These are phyloP conservation scores for Cutaneotrichosporon sp. DNA, from an alignment of 1,284 basidiomycete genomes.

Conservation along the genomic window DNA sequence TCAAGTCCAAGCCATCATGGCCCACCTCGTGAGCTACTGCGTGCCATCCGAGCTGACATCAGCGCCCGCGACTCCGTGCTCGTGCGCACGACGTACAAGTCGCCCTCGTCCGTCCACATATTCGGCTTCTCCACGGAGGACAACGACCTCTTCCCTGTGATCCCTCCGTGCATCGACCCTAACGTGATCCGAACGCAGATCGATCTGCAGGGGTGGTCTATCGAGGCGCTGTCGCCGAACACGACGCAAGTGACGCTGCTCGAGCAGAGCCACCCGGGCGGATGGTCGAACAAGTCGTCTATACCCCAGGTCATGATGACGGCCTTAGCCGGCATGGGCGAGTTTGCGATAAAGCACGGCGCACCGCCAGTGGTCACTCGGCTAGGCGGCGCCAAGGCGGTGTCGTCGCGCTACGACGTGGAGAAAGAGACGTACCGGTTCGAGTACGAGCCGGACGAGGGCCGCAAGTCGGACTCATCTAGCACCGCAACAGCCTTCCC, in stretches of 20 bases:
- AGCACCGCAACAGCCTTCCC: slow-evolving; percentile 47
- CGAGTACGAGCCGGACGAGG: slow-evolving; percentile 75
- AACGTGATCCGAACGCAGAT: slow-evolving; percentile 90
- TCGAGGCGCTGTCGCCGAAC: slow-evolving; percentile 91
- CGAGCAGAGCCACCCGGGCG: slow-evolving; percentile 96
- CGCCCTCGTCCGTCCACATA: slow-evolving; percentile 89
- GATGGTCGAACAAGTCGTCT: slow-evolving; percentile 93
- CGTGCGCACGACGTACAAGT: slow-evolving; percentile 95
- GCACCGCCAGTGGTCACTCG: slow-evolving; percentile 88
- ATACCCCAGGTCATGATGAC: slow-evolving; percentile 90
- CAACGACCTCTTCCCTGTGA: slow-evolving; percentile 75
- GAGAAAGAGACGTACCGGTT: slow-evolving; percentile 79
- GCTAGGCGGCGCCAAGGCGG: slow-evolving; percentile 72
- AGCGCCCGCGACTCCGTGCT: slow-evolving; percentile 88
- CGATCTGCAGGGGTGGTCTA: slow-evolving; percentile 94
- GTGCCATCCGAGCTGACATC: slow-evolving; percentile 23
- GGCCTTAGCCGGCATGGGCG: slow-evolving; percentile 82
- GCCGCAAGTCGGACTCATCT: slow-evolving; percentile 57
- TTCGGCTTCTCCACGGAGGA: slow-evolving; percentile 96
- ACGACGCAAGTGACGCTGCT: slow-evolving; percentile 92
- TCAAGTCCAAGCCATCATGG: slow-evolving; percentile 85
- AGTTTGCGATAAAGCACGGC: slow-evolving; percentile 92
- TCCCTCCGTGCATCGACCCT: slow-evolving; percentile 67
- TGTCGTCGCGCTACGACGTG: slow-evolving; percentile 78
- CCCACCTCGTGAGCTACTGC: slow-evolving; percentile 71